Evolutionary conservation across 2,329 filamentous ascomycete species (phyloP), one percentile per base, ranked within the genome.

Genomic region (Sporothrix mexicana): DNA sequence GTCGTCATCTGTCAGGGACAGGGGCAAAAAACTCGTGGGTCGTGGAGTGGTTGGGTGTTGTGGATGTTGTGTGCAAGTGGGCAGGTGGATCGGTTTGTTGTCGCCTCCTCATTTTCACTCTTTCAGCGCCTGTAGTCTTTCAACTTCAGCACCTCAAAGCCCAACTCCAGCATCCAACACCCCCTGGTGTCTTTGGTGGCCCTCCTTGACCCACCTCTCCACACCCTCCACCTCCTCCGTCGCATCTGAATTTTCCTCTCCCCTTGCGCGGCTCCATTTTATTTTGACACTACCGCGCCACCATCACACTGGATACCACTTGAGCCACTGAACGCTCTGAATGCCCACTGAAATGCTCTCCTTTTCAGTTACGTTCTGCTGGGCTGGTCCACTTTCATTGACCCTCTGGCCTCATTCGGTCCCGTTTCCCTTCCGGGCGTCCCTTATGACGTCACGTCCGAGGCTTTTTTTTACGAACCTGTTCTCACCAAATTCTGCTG

Each of bases 1-100:
- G 62, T 66, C 62, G 62, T 66, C 62, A 49, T 66, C 62, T 20
- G 62, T 4, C 62, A 66, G 62, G 62, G 62, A 43, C 20, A 66
- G 43, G 13, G 30, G 30, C 5, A 36, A 25, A 55, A 25, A 25
- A 20, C 43, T 30, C 43, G 62, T 47, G 43, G 43, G 62, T 66
- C 25, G 23, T 17, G 23, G n/a, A 23, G 17, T 9, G 55, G n/a
- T n/a, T 23, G 51, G 51, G 51, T 55, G n/a, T 25, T 9, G 17
- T 66, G 20, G 36, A 7, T 9, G 36, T 12, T 45, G 59, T 62
- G 57, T 23, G 36, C 36, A n/a, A n/a, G 59, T 62, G 59, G 59
- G 59, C 17, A 51, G 7, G 47, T 51, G 47, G 47, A 51, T n/a
- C 15, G 51, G n/a, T n/a, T n/a, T 25, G 51, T 13, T 61, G 57